phyloP scores from a whole-genome alignment of 2,329 filamentous ascomycete species.

The Verticillium nubilum region DNA sequence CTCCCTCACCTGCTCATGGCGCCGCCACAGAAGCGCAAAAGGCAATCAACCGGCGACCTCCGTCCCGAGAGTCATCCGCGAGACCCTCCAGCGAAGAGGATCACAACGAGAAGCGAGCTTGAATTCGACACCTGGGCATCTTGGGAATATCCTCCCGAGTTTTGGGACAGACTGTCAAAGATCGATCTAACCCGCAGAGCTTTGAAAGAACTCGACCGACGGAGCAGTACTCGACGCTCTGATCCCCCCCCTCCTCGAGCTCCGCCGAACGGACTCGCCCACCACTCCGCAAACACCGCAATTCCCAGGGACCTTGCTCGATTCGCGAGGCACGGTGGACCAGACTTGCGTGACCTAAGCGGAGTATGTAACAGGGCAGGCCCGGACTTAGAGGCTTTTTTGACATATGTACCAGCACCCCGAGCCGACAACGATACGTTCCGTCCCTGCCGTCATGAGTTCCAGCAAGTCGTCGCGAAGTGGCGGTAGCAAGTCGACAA shows the following conservation, averaged over 20 bases:
- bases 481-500: slow-evolving; percentile 2
- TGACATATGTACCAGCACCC: not conserved
- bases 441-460: slow-evolving; percentile 6
- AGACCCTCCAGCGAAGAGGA: too few relatives aligned
- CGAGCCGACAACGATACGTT: not conserved
- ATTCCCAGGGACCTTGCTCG: slow-evolving; percentile 7
- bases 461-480: slow-evolving; percentile 8
- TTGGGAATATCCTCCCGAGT: slow-evolving; percentile 13
- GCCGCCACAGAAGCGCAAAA: too few relatives aligned
- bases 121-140: not conserved
- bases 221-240: not conserved
- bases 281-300: not conserved
- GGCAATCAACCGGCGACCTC: too few relatives aligned
- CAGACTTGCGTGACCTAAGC: slow-evolving; percentile 17
- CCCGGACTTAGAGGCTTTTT: not conserved
- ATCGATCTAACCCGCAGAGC: slow-evolving; percentile 18
- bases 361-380: slow-evolving; percentile 10
- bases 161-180: slow-evolving; percentile 21
- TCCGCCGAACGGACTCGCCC: not conserved
- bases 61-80: too few relatives aligned
- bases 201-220: slow-evolving; percentile 19
- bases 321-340: slow-evolving; percentile 18
- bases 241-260: too few relatives aligned
- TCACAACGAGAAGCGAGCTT: not conserved
- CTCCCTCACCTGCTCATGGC: too few relatives aligned